phyloP scores from a whole-genome alignment of 2,329 filamentous ascomycete species.

The Aspergillus sp. region DNA sequence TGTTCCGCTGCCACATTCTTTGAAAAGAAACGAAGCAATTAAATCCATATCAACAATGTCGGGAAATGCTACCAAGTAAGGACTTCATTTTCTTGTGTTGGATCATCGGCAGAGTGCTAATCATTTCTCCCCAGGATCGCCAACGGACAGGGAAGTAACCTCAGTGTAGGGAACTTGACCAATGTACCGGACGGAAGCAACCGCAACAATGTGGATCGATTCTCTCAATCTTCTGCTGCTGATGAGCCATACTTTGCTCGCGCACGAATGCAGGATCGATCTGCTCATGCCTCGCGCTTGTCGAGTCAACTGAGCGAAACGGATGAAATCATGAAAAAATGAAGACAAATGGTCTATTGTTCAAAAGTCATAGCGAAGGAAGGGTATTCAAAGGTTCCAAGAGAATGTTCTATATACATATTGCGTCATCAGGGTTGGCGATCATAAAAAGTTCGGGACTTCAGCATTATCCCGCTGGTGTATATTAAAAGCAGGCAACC shows the following conservation, averaged over 20 bases:
- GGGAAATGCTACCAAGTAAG: too few relatives aligned
- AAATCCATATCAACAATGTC: too few relatives aligned
- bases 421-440: background rate
- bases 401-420: conserved; percentile 8
- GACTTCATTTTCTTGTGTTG: too few relatives aligned
- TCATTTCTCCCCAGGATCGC: conserved; percentile 4
- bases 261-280: conserved; percentile 25
- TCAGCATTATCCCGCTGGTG: conserved; percentile 2
- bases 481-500: background rate
- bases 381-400: conserved; percentile 1
- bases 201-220: conserved; percentile 21
- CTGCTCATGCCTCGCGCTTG: conserved; percentile 23
- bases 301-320: conserved; percentile 25
- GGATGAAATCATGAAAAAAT: conserved; percentile 23
- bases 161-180: conserved; percentile 23
- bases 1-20: too few relatives aligned
- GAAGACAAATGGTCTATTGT: conserved; percentile 2
- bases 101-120: too few relatives aligned
- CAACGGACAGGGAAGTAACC: conserved; percentile 19
- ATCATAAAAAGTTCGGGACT: background rate
- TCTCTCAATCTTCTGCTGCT: conserved; percentile 18
- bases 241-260: conserved; percentile 29
- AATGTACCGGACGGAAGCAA: conserved; percentile 20
- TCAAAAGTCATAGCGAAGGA: background rate
- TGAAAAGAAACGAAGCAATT: too few relatives aligned